Base-by-base conservation (phyloP, 495 filamentous ascomycete species). In the Hamigera avellanea region DNA sequence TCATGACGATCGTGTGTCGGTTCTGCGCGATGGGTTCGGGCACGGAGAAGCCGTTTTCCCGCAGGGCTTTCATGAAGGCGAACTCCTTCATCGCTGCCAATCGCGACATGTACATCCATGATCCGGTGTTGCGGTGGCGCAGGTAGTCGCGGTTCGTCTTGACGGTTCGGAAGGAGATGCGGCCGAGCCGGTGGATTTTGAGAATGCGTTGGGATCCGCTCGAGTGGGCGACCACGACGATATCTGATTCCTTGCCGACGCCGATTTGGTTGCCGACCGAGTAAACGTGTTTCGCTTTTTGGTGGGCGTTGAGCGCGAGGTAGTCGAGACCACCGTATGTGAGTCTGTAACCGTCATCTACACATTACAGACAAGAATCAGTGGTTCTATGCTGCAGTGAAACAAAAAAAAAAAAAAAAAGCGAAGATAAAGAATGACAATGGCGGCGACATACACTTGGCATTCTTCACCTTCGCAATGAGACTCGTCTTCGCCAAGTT, bases 291-390 rank as follows among this genome's bases (percentile, higher is more conserved):
- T 76, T 74, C 39, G 76, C 68, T 49, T 81, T 81, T 14, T 86
- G 78, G 61, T 95, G 81, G 6, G 86, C 77, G 54, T 96, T 80
- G 36, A 99, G 72, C 8, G 91, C 85, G 12, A 96, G 77, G 57
- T 99, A 99, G 65, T 99, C 91, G 26, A 95, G 77, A 2, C 91
- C 91, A 44, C 91, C 91, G 59, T 96, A 96, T 15, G 89, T 93
- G 15, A 99, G 77, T 32, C 91, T 80, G 66, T 99, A 99, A 36
- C 91, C 91, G 55, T 99, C 91, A 59, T 99, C 77, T 81, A 39
- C 12, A 29, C n/a, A n/a, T n/a, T n/a, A 4, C 10, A 31, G 16
- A 15, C 15, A 29, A 21, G 33, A 13, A 36, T n/a, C n/a, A 14
- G 14, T 27, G 25, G 12, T 33, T 31, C 12, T 27, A 34, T 17